Evolutionary conservation across 129 eudicot species (phyloP), one percentile per base, ranked within the genome.

Genomic region (Tagetes patula): DNA sequence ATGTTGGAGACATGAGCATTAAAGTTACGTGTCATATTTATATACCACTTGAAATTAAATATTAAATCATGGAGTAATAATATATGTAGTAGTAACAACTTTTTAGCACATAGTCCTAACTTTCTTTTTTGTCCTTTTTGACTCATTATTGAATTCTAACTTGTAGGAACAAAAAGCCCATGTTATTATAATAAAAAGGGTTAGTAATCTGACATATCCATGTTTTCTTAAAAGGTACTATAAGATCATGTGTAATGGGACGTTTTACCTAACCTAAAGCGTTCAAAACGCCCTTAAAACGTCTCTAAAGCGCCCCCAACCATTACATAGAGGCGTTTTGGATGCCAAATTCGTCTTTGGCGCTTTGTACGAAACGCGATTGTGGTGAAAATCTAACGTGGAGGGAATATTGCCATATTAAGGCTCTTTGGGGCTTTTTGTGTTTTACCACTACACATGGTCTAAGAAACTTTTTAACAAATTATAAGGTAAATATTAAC

Each of bases 1-100:
- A 77, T 77, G 82, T 48, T 77, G 71, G 66, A 70, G 82, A 70
- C 81, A 70, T 34, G 72, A 45, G 14, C 74, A 12, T 69, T 77
- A 48, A 77, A 49, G 71, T 69, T 61, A 50, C 50, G 70, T 39
- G 39, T 62, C 77, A 49, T 47, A 70, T 77, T 77, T 70, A 62
- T 70, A 48, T 77, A 77, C 77, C 72, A 70, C 77, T 77, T 61
- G 77, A 77, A 63, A 70, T 70, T 62, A 49, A 77, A 50, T 77
- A 77, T 50, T 70, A 39, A 47, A 77, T 69, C 81, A 60, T 69
- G 70, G 70, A 37, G 71, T 48, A 38, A 69, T 77, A 67, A 55
- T 52, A 75, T 65, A 77, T 77, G 41, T 49, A 37, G 14, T 49
- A 38, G 68, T 46, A 39, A 69, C 52, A 69, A 71, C 81, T 77